Evolutionary conservation across 2,329 filamentous ascomycete genomes (phyloP).

Genomic region (Penicillium verrucosum): DNA sequence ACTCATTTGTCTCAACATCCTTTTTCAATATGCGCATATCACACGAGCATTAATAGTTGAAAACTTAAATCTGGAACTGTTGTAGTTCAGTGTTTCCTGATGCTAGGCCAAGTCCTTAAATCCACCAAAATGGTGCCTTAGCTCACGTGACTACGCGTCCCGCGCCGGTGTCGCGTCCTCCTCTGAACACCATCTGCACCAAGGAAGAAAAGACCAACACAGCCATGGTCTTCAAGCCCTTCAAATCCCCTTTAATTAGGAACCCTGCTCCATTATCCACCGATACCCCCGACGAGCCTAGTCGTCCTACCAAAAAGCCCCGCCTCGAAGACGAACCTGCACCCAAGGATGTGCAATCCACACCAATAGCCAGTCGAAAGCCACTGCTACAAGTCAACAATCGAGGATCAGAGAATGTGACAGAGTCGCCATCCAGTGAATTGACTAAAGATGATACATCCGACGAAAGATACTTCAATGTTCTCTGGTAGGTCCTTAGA

Average conservation of each 20-base stretch:
- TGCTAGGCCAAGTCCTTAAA: neutral
- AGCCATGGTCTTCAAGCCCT: conserved; percentile 46
- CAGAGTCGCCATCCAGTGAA: conserved; percentile 1
- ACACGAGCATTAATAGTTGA: neutral
- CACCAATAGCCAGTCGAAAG: conserved; percentile 22
- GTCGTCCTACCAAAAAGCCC: conserved; percentile 36
- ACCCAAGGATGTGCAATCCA: conserved; percentile 7
- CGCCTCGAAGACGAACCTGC: conserved; percentile 26
- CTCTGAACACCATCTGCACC: neutral
- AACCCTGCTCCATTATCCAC: conserved; percentile 21
- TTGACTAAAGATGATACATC: conserved; percentile 5
- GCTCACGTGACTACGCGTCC: conserved; percentile 24
- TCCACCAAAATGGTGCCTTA: neutral
- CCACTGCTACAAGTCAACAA: conserved; percentile 35
- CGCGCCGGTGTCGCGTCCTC: conserved; percentile 15
- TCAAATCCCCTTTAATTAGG: conserved; percentile 44
- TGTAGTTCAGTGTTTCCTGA: neutral
- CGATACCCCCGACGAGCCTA: conserved; percentile 4
- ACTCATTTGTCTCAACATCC: neutral
- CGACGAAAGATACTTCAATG: conserved; percentile 46
- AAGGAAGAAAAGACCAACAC: neutral
- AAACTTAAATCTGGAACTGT: neutral
- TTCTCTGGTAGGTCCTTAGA: conserved; percentile 41
- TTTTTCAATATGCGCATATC: too few relatives aligned
- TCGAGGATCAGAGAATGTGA: conserved; percentile 10